Evolutionary conservation across 768 basidiomycete genomes (phyloP), one percentile per base, ranked within the genome.

Genomic region (Boletus fagicola): DNA sequence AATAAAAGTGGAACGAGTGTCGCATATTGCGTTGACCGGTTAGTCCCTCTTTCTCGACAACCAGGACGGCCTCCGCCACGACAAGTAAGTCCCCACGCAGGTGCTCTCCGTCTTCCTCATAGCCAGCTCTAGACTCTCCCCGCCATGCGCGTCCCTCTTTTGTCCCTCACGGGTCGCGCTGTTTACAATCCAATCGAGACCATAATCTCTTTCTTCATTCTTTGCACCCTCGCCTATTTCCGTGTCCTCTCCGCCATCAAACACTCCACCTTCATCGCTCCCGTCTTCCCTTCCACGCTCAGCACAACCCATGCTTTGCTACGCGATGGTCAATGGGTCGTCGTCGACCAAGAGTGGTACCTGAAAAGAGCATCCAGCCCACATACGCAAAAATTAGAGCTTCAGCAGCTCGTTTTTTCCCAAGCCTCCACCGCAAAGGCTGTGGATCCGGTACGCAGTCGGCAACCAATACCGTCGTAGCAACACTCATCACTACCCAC

Each of bases 171-270:
- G 5, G 80, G 80, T 15, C 86, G 87, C 60, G 85, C 88, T 1
- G 87, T 87, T 16, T 84, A 84, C 70, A 85, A 79, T 5, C 90
- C 90, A 49, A 90, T 92, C 61, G 95, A 98, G 68, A 89, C 90
- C 9, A 93, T 97, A 61, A 94, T 97, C 55, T 84, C 86, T 71
- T 89, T 92, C 77, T 92, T 87, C 72, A 84, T 94, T 66, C 72
- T 95, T 58, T 89, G 90, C 22, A 98, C 97, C 1, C 82, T 98
- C 51, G 90, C 92, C 47, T 98, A 98, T 74, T 97, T 98, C 72
- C 94, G 96, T 67, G 81, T 97, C 63, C 83, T 99, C 58, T 84
- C 84, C 54, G 90, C 90, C 51, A 90, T 98, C 68, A 94, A 95
- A 66, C 86, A 94, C 66, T 92, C 90, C 0, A 80, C 90, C 24